Conservation (phyloP, 169 alveolate species). For the Cryptosporidium ryanae region DNA sequence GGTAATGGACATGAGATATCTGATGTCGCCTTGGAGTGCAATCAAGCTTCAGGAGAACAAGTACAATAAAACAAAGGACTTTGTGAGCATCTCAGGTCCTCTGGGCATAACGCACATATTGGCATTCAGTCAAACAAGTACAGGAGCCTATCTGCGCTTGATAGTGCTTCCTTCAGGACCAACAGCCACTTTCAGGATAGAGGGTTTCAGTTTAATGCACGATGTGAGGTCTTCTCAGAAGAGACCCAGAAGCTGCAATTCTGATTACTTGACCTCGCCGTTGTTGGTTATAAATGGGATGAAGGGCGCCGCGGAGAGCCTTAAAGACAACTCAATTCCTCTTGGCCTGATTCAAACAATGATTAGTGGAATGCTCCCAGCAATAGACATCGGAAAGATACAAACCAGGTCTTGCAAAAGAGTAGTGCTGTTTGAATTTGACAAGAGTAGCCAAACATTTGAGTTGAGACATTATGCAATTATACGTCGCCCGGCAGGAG, state of each 20-base stretch:
- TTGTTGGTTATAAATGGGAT: conserved; percentile 77
- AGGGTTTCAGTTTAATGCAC: conserved; percentile 64
- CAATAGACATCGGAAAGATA: conserved; percentile 59
- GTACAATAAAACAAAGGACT: conserved; percentile 75
- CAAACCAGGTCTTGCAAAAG: conserved; percentile 77
- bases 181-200: conserved; percentile 74
- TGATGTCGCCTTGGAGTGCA: conserved; percentile 79
- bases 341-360: conserved; percentile 51
- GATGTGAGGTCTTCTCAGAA: conserved; percentile 76
- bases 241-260: conserved; percentile 70
- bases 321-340: conserved; percentile 13
- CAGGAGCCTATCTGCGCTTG: conserved; percentile 75
- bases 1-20: conserved; percentile 77
- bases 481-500: conserved; percentile 76
- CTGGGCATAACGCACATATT: conserved; percentile 78
- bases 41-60: conserved; percentile 69
- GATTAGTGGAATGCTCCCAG: conserved; percentile 75
- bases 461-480: conserved; percentile 77
- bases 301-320: conserved; percentile 14
- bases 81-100: conserved; percentile 73
- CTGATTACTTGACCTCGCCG: conserved; percentile 77
- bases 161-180: conserved; percentile 79
- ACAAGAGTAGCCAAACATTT: conserved; percentile 8
- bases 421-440: conserved; percentile 70
- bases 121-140: conserved; percentile 76